Base-by-base conservation (phyloP, 2,329 filamentous ascomycete genomes). In the Volutella citrinella region DNA sequence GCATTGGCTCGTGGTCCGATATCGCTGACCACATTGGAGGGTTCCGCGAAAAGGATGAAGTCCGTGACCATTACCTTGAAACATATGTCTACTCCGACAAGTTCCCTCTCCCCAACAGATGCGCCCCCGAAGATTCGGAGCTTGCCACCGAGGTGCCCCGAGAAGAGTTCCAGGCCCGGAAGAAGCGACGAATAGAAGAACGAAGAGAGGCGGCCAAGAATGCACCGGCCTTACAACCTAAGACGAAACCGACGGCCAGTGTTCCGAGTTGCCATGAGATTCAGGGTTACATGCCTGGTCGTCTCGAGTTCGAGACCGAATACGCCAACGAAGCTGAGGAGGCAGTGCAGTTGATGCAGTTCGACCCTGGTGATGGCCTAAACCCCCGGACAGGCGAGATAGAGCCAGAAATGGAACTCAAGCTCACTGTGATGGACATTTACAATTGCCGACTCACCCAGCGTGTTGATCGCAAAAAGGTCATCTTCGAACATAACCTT, bases 241-340 rank as follows among this genome's bases (percentile, higher is more conserved):
- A 96, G 64, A 90, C 91, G 51, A 97, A 97, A 57, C 93, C 93
- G 1, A 97, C 91, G 0, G 90, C 90, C 8, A 95, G 87, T 68
- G 89, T 96, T 4, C 93, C 93, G 1, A 84, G 89, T 20, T 98
- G 93, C 61, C 93, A 98, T 68, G 93, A 98, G 63, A 93, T 98
- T 22, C 89, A 96, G 63, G 93, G 93, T 4, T 98, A 95, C 60
- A 98, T 98, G 93, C 93, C 93, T 4, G 93, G 93, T 27, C 88
- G 93, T 24, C 65, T 98, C 46, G 93, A 98, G 56, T 98, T 98
- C 46, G 93, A 98, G 70, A 96, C 87, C 0, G 93, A 98, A 54
- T 93, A 95, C 57, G 87, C 91, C 55, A 98, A 98, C 54, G 93
- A 98, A 54, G 93, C 93, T 1, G 93, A 98, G 66, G 94, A 97